A percentile compares a stretch with the other conserved stretches of the same genome.
Conservation (phyloP, 106 monocot genomes). For the Cymbidium sinense region DNA sequence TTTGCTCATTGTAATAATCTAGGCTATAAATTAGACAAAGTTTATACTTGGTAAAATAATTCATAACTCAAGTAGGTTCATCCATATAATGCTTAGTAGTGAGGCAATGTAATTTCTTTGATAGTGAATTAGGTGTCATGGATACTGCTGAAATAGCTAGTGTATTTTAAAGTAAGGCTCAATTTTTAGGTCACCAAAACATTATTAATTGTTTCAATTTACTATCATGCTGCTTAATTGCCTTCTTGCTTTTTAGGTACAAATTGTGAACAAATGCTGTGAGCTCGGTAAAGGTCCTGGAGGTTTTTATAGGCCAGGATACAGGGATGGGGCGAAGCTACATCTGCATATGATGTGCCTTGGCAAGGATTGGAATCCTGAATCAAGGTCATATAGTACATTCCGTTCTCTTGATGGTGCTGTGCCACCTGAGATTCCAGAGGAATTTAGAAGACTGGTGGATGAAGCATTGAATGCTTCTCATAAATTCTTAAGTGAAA, state of each 20-base stretch:
- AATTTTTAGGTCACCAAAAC: background rate
- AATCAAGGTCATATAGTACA: conserved; percentile 29
- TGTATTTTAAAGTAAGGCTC: background rate
- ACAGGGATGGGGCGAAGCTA: conserved; percentile 49
- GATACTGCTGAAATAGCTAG: background rate
- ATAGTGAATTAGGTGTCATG: background rate
- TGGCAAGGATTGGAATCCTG: conserved; percentile 77
- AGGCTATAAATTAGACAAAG: background rate
- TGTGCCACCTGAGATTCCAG: conserved; percentile 39
- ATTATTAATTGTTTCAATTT: background rate
- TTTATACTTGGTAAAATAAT: background rate
- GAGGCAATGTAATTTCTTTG: background rate
- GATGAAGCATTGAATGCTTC: conserved; percentile 31
- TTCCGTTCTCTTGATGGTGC: conserved; percentile 41
- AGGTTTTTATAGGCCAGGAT: conserved; percentile 65
- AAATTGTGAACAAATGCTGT: conserved; percentile 32
- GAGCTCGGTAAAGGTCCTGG: conserved; percentile 47
- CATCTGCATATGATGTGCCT: conserved; percentile 72
- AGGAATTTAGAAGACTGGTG: conserved; percentile 31
- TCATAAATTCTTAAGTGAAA: conserved; percentile 16
- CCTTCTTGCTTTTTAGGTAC: conserved; percentile 23
- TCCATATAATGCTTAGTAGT: background rate
- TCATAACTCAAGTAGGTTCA: background rate
- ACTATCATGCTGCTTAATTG: background rate
- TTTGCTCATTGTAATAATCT: background rate